These are phyloP conservation scores for Stephania yunnanensis DNA, from an alignment of 164 flowering plant species.

Conservation along the genomic window DNA sequence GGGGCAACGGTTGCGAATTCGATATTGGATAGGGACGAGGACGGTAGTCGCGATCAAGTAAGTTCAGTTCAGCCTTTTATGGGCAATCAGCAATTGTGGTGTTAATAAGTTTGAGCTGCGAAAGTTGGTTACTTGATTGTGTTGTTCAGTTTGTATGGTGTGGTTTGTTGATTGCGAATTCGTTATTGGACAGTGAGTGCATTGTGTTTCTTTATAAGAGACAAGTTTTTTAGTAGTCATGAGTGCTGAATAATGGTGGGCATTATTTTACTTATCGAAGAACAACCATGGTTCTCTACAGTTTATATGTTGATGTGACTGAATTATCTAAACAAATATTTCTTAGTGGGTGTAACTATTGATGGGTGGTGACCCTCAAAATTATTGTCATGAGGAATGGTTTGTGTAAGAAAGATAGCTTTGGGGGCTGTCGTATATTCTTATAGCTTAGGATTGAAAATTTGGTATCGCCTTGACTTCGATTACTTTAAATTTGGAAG, in stretches of 20 bases:
- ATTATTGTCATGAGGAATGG: too few relatives aligned
- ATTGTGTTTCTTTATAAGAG: neutral
- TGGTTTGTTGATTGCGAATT: neutral
- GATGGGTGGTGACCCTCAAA: neutral
- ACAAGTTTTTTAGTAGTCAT: neutral
- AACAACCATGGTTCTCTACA: neutral
- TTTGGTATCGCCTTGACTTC: too few relatives aligned
- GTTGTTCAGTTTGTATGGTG: neutral
- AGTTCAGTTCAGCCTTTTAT: neutral
- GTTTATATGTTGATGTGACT: neutral
- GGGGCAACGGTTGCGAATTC: constrained; percentile 62
- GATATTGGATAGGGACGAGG: constrained; percentile 58
- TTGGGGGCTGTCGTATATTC: neutral
- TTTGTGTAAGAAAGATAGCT: neutral
- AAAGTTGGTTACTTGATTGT: neutral
- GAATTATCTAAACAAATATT: neutral
- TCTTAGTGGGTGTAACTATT: neutral
- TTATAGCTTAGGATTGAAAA: neutral
- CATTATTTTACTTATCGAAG: neutral
- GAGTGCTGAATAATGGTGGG: neutral
- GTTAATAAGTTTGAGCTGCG: neutral
- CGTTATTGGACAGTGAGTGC: neutral
- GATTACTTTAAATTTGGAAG: too few relatives aligned
- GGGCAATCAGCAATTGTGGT: neutral
- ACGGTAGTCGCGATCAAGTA: constrained; percentile 58